phyloP scores from a whole-genome alignment of 1,139 yeast species.

The Wickerhamomyces sp. region DNA sequence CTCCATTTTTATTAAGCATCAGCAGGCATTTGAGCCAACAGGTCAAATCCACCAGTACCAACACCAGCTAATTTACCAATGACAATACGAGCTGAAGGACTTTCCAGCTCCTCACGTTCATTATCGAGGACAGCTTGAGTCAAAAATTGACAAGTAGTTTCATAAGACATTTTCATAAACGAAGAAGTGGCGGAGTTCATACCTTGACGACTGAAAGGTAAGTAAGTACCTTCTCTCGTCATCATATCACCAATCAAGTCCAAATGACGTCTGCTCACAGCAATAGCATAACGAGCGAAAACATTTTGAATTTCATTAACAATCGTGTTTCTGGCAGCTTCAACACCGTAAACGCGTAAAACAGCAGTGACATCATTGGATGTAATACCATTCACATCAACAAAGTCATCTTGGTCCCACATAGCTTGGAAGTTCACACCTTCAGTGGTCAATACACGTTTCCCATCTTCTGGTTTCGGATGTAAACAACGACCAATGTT shows the following conservation, averaged over 20 bases:
- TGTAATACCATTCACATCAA: conserved; percentile 80
- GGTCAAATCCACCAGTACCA: conserved; percentile 96
- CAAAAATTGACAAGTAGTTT: conserved; percentile 95
- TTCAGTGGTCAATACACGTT: conserved; percentile 84
- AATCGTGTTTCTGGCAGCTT: conserved; percentile 97
- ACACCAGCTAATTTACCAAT: conserved; percentile 87
- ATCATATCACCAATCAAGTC: conserved; percentile 98
- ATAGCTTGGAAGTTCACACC: conserved; percentile 97
- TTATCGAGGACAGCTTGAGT: conserved; percentile 95
- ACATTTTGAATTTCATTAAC: conserved; percentile 95
- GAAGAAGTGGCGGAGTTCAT: conserved; percentile 94
- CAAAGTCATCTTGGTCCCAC: conserved; percentile 96
- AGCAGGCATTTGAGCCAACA: conserved; percentile 61
- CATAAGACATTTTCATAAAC: conserved; percentile 98
- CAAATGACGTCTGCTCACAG: conserved; percentile 90
- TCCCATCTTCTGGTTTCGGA: conserved; percentile 66
- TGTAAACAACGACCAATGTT: conserved; percentile 90
- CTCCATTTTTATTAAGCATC: conserved; percentile 7
- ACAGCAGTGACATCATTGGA: conserved; percentile 95
- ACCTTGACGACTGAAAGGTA: conserved; percentile 98
- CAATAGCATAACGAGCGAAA: conserved; percentile 93
- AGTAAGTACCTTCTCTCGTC: conserved; percentile 97
- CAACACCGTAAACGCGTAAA: conserved; percentile 91
- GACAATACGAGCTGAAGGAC: conserved; percentile 95
- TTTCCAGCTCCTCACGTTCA: conserved; percentile 80